Evolutionary conservation across 331 rosid genomes (phyloP), one percentile per base, ranked within the genome.

Genomic region (Arachis monticola): DNA sequence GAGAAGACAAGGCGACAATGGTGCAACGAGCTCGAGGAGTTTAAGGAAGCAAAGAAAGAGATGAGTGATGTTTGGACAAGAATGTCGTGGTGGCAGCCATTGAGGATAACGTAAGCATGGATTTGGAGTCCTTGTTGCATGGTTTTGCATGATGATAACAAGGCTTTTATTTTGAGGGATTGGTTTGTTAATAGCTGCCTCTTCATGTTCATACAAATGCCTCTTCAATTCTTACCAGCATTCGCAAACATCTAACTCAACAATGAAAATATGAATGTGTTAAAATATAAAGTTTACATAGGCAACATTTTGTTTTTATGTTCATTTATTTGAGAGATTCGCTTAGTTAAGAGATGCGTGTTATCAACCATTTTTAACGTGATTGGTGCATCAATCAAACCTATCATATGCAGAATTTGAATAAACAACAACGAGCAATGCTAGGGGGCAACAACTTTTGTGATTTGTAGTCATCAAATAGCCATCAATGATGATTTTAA

Each of bases 141-240:
- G 67, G 40, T 71, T 75, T 63, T 85, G 78, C 86, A 85, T 61
- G 83, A 81, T 67, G 70, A 41, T 60, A 81, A 47, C 62, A 84
- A 5, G 11, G 79, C 32, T 57, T 65, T 70, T 41, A 79, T 0
- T 55, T 1, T 55, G 60, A 11, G 69, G 0, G 70, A 14, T 22
- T 47, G 57, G 64, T 77, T 60, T 40, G 44, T 30, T 62, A 47
- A 7, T 42, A 13, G 40, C 6, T 64, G 69, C 27, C 55, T 48
- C 30, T 8, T 69, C 82, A 57, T 64, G 55, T 41, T 38, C 4
- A 38, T 38, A 38, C 41, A 38, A 38, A 38, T 38, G 41, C 41
- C 5, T 38, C 41, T 38, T 38, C 4, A 38, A 38, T 38, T 27
- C 30, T 27, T 27, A 27, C 30, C 30, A 27, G 30, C 30, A 27